A percentile compares a stretch with the other conserved stretches of the same genome.
These are phyloP conservation scores for Plasmodium gonderi DNA, from an alignment of 169 alveolate species.

Conservation along the genomic window DNA sequence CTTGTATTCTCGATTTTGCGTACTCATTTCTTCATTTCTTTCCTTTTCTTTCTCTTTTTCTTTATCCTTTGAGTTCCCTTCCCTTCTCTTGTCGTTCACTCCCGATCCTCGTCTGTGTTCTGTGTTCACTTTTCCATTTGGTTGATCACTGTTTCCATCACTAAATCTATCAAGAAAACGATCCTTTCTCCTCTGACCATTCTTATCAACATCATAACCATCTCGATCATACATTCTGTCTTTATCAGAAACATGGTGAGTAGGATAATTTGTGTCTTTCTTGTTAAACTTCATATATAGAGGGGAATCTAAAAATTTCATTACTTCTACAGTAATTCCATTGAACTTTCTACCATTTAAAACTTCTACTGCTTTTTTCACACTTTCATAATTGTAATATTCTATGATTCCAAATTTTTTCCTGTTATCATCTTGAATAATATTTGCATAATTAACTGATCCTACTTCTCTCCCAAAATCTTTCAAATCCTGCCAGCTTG, in stretches of 20 bases:
- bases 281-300: background rate
- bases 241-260: background rate
- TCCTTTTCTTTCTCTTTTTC: background rate
- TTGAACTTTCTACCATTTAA: slow-evolving; percentile 81
- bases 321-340: slow-evolving; percentile 73
- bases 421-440: slow-evolving; percentile 78
- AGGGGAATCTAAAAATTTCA: slow-evolving; percentile 35
- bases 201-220: background rate
- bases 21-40: background rate
- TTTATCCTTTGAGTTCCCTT: background rate
- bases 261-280: background rate
- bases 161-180: background rate
- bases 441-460: slow-evolving; percentile 86
- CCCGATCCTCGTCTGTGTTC: background rate
- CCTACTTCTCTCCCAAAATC: slow-evolving; percentile 90
- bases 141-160: background rate
- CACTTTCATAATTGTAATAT: slow-evolving; percentile 80
- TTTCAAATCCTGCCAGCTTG: slow-evolving; percentile 90
- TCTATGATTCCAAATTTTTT: slow-evolving; percentile 85
- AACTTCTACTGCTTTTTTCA: slow-evolving; percentile 83
- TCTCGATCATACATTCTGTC: background rate
- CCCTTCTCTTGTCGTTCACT: background rate
- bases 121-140: background rate
- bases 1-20: background rate
- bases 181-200: background rate